Evolutionary conservation across 2,329 filamentous ascomycete genomes (phyloP).

Genomic region (Alternaria infectoria): DNA sequence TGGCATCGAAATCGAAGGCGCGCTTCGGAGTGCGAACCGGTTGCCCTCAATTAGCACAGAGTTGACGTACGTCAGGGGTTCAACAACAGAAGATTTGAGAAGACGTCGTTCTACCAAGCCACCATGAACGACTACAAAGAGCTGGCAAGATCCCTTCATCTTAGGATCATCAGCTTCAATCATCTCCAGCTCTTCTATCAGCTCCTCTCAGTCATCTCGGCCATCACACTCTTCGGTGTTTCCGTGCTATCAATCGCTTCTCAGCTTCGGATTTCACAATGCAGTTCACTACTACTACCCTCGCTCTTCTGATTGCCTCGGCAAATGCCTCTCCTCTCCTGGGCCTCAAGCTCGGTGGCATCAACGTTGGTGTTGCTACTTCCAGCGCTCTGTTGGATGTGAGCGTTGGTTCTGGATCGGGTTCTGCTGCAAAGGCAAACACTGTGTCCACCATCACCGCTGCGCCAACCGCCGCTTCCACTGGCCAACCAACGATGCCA

Average conservation of each 20-base stretch:
- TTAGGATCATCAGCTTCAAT: background rate
- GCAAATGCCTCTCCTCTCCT: constrained; percentile 3
- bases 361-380: background rate
- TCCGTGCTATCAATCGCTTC: background rate
- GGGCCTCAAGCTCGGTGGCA: background rate
- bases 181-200: background rate
- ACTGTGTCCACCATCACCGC: background rate
- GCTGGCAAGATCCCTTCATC: background rate
- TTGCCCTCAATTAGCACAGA: background rate
- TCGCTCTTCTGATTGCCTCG: background rate
- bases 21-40: background rate
- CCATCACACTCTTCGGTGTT: background rate
- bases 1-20: background rate
- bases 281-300: constrained; percentile 3
- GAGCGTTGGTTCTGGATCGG: background rate
- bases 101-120: background rate
- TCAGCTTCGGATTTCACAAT: background rate
- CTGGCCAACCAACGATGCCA: background rate
- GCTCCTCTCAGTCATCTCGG: background rate
- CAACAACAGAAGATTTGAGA: background rate
- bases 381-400: background rate
- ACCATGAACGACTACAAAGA: background rate
- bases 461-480: background rate
- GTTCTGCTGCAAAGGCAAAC: background rate
- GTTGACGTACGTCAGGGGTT: background rate